Percentiles rank a stretch among this genome's conserved stretches.
These are phyloP conservation scores for Neofusicoccum ribis DNA, from an alignment of 2,329 filamentous ascomycete genomes.

Conservation along the genomic window DNA sequence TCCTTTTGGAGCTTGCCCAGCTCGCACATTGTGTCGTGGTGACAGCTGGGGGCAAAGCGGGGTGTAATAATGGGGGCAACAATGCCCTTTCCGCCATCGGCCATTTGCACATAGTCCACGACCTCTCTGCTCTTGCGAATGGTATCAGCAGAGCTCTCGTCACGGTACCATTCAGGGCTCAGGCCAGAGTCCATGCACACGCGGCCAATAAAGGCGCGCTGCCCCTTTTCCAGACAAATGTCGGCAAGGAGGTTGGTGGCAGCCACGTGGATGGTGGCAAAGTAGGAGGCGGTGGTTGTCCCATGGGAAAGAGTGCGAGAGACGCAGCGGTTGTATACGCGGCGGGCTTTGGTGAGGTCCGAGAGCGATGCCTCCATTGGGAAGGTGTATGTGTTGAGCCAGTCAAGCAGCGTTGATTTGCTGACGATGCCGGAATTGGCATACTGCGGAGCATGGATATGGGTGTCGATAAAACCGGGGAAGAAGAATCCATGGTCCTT, in stretches of 20 bases:
- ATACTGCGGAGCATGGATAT: slow-evolving; percentile 93
- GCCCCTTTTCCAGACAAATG: slow-evolving; percentile 75
- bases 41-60: slow-evolving; percentile 60
- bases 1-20: slow-evolving; percentile 66
- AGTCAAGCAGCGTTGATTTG: slow-evolving; percentile 87
- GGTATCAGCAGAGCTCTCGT: slow-evolving; percentile 63
- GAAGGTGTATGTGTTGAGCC: slow-evolving; percentile 94
- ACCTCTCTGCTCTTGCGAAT: slow-evolving; percentile 52
- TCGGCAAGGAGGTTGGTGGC: slow-evolving; percentile 90
- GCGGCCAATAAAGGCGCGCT: slow-evolving; percentile 86
- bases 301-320: slow-evolving; percentile 81
- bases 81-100: slow-evolving; percentile 66
- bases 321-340: slow-evolving; percentile 77
- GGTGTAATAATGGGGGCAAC: slow-evolving; percentile 79
- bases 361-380: slow-evolving; percentile 80
- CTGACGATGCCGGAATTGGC: slow-evolving; percentile 94
- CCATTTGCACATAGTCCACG: slow-evolving; percentile 59
- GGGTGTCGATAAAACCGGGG: slow-evolving; percentile 86
- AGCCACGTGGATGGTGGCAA: slow-evolving; percentile 81
- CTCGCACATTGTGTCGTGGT: slow-evolving; percentile 54
- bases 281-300: slow-evolving; percentile 94
- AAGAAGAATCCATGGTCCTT: slow-evolving; percentile 71
- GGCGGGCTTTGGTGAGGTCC: slow-evolving; percentile 61
- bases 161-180: slow-evolving; percentile 73
- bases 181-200: slow-evolving; percentile 81